These are phyloP conservation scores for Haberlea rhodopensis DNA, from an alignment of 257 asterid species.

Conservation along the genomic window DNA sequence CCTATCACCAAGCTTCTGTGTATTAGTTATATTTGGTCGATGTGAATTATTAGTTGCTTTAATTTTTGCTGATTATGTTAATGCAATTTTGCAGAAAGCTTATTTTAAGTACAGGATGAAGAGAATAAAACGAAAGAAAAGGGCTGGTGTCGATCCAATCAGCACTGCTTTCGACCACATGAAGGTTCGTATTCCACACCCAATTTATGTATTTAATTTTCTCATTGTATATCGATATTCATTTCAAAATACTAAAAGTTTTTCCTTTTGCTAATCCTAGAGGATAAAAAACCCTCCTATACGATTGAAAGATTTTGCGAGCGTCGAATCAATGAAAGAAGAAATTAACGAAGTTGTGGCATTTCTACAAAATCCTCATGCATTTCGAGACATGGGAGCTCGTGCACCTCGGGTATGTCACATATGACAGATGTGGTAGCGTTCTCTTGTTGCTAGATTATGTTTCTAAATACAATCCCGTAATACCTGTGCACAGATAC, in stretches of 20 bases:
- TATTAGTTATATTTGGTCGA: conserved; percentile 15
- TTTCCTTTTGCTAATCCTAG: conserved; percentile 40
- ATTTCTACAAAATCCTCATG: conserved; percentile 84
- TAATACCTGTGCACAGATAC: conserved; percentile 19
- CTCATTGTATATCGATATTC: conserved; percentile 8
- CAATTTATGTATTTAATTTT: conserved; percentile 9
- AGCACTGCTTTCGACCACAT: conserved; percentile 96
- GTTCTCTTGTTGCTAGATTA: conserved; percentile 15
- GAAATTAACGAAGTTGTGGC: conserved; percentile 98
- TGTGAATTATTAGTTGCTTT: conserved; percentile 7
- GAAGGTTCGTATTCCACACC: conserved; percentile 60
- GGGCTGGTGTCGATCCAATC: conserved; percentile 84
- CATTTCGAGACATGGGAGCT: conserved; percentile 99
- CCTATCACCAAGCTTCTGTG: neutral
- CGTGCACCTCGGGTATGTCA: conserved; percentile 95
- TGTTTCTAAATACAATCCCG: neutral
- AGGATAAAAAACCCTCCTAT: conserved; percentile 96
- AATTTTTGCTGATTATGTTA: conserved; percentile 21
- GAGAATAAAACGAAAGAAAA: conserved; percentile 51
- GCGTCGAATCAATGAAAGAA: conserved; percentile 91
- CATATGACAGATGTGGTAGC: conserved; percentile 17
- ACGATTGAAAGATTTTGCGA: conserved; percentile 81
- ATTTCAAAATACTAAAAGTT: conserved; percentile 29
- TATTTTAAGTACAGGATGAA: conserved; percentile 45
- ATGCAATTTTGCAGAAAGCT: conserved; percentile 60